Percentiles rank a stretch among this genome's conserved stretches.
phyloP scores from a whole-genome alignment of 495 filamentous ascomycete species.

The Tetracladium marchalianum region DNA sequence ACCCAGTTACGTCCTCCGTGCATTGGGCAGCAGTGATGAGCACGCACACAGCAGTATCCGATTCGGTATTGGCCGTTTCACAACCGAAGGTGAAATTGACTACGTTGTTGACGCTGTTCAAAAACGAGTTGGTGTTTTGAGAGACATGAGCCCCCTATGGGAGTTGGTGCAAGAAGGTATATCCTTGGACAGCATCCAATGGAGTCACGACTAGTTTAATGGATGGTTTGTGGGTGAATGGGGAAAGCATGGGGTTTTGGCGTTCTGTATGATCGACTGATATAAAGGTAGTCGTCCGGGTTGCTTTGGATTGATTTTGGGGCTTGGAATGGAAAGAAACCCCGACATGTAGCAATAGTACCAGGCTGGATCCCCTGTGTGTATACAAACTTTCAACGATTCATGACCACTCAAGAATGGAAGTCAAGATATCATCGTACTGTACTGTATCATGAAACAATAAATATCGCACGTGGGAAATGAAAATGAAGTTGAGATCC shows the following conservation, averaged over 20 bases:
- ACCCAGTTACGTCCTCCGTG: constrained; percentile 89
- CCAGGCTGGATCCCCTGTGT: constrained; percentile 7
- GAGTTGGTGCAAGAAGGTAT: constrained; percentile 96
- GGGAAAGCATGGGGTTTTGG: background rate
- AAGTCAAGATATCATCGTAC: too few species aligned
- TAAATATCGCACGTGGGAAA: too few species aligned
- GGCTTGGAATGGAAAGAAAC: too few species aligned
- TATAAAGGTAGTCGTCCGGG: too few species aligned
- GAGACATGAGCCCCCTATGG: constrained; percentile 95
- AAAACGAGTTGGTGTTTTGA: constrained; percentile 81
- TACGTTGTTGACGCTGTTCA: constrained; percentile 93
- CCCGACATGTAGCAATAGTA: constrained; percentile 4
- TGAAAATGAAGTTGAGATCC: constrained; percentile 14
- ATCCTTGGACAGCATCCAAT: constrained; percentile 93
- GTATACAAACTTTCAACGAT: constrained; percentile 8
- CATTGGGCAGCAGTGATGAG: constrained; percentile 91
- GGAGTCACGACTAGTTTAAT: constrained; percentile 76
- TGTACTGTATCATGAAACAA: too few species aligned
- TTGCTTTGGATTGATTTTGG: too few species aligned
- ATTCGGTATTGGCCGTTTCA: constrained; percentile 96
- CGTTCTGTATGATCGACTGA: too few species aligned
- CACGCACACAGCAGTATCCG: constrained; percentile 95
- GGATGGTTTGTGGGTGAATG: background rate
- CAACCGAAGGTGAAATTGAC: constrained; percentile 89
- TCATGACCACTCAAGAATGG: constrained; percentile 1